Evolutionary conservation across 2,329 filamentous ascomycete genomes (phyloP), one percentile per base, ranked within the genome.

Genomic region (Plenodomus biglobosus): DNA sequence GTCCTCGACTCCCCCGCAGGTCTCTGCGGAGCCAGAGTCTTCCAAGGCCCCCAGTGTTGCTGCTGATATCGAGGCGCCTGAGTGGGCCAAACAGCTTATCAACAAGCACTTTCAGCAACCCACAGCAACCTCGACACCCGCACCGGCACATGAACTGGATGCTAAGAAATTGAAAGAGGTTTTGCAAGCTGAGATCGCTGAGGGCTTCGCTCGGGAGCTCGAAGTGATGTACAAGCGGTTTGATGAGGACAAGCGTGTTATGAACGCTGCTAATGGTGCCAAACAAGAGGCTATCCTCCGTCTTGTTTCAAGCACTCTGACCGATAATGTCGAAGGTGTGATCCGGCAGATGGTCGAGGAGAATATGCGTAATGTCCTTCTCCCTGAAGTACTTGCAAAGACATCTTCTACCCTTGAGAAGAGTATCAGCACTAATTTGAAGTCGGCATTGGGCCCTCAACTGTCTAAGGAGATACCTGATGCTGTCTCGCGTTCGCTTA

Each of bases 401-500:
- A 84, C 88, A 13, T 79, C 83, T 38, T 82, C 84, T 52, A 81
- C 86, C 3, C 79, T 96, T 21, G 82, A 86, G 45, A 85, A 87
- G 53, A 85, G 89, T 66, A 78, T 97, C 19, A 80, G 83, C 46
- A 79, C 82, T 55, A 84, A 84, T 52, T 74, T 96, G 46, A 81
- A 83, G 56, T 79, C 83, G 40, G 80, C 87, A 43, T 73, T 95
- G 34, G 78, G 83, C n/a, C 79, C 80, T 35, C 77, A 80, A 1
- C 72, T 95, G 37, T 84, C 88, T 47, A 84, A 85, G 56, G 90
- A 95, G 30, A 76, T 97, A 30, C 90, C 90, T 1, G 76, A 80
- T 51, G 80, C 84, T 8, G 76, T 95, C 48, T 75, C 78, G 39
- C 82, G 84, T 55, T 83, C 87, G 18, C 72, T 96, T 44, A 85